Conservation (phyloP, 2,329 filamentous ascomycete genomes). For the Furcasterigmium furcatum region DNA sequence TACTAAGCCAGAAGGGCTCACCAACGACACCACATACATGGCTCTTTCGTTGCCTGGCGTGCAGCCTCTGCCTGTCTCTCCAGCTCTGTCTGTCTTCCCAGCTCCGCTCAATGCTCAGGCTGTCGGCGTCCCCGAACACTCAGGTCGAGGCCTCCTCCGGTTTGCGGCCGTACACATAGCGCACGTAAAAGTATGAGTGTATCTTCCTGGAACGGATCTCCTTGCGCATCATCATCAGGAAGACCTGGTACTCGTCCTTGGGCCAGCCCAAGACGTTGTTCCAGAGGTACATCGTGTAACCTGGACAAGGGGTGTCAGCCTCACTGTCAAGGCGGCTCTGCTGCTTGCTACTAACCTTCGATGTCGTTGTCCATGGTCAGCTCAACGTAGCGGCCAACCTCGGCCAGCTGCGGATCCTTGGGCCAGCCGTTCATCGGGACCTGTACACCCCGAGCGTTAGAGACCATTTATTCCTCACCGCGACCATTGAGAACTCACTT, state of each 20-base stretch:
- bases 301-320: background rate
- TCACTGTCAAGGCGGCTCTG: too few species aligned
- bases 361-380: slow-evolving; percentile 24
- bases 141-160: background rate
- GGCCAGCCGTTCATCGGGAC: too few species aligned
- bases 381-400: slow-evolving; percentile 15
- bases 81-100: too few species aligned
- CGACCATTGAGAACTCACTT: too few species aligned
- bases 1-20: too few species aligned
- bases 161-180: slow-evolving; percentile 1
- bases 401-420: slow-evolving; percentile 15
- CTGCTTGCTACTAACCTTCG: slow-evolving; percentile 16
- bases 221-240: slow-evolving; percentile 3
- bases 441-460: too few species aligned
- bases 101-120: too few species aligned
- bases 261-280: slow-evolving; percentile 2
- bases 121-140: too few species aligned
- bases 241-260: slow-evolving; percentile 3
- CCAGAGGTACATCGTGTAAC: slow-evolving; percentile 3
- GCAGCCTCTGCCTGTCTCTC: too few species aligned
- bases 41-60: too few species aligned
- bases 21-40: too few species aligned
- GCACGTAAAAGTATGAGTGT: background rate
- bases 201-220: slow-evolving; percentile 2
- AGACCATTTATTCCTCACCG: too few species aligned